Percentiles rank a stretch among this genome's conserved stretches.
Evolutionary conservation across 1,284 basidiomycete genomes (phyloP).

Genomic region (Sanghuangporus baumii): DNA sequence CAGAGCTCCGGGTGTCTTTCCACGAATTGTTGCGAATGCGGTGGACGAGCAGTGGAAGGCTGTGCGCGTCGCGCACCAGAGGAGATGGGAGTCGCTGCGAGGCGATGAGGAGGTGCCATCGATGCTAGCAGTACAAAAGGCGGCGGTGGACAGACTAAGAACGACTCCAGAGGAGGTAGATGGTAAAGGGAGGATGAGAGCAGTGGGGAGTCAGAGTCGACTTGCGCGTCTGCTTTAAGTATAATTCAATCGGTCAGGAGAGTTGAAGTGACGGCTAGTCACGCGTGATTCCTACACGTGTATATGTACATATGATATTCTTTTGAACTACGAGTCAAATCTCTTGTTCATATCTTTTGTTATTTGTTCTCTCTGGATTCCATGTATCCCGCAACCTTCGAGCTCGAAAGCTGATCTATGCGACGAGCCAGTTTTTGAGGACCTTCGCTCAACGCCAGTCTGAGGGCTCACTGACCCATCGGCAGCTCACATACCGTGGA

Average conservation of each 20-base stretch:
- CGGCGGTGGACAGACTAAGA: not conserved
- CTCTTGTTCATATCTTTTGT: not conserved
- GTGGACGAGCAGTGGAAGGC: constrained; percentile 9
- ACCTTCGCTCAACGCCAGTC: too few species aligned
- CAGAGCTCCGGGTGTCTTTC: not conserved
- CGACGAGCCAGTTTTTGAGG: too few species aligned
- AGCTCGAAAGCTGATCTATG: too few species aligned
- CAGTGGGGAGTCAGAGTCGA: not conserved
- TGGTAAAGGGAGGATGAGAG: not conserved
- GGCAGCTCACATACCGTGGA: too few species aligned
- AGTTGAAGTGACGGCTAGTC: not conserved
- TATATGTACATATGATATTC: not conserved
- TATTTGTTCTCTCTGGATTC: too few species aligned
- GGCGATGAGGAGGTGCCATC: not conserved
- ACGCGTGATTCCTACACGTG: not conserved
- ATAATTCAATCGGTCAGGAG: not conserved
- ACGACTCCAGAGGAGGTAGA: not conserved
- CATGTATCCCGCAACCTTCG: too few species aligned
- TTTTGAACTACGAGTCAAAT: not conserved
- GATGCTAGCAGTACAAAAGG: not conserved
- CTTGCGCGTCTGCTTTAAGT: not conserved
- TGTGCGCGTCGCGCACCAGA: not conserved
- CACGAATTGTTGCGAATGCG: not conserved
- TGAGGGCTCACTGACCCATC: too few species aligned
- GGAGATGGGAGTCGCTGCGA: not conserved